phyloP scores from a whole-genome alignment of 805 yeast genomes.

The Cyberlindnera galapagoensis region DNA sequence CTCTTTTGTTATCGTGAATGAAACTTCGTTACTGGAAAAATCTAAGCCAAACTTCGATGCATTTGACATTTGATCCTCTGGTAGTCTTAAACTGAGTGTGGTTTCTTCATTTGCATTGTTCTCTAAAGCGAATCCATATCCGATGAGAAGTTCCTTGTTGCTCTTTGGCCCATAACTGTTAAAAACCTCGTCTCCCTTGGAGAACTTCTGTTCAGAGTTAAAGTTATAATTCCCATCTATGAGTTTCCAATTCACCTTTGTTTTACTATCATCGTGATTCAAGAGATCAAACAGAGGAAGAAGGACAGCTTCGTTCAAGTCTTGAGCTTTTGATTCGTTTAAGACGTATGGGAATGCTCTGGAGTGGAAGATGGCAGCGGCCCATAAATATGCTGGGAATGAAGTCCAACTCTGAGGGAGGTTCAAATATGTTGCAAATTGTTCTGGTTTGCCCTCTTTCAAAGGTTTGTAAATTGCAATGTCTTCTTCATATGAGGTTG shows the following conservation, averaged over 20 bases:
- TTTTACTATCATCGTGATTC: conserved; percentile 56
- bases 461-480: conserved; percentile 24
- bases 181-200: conserved; percentile 45
- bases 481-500: conserved; percentile 19
- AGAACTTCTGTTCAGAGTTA: conserved; percentile 28
- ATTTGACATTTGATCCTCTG: conserved; percentile 22
- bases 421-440: conserved; percentile 23
- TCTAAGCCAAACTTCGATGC: conserved; percentile 32
- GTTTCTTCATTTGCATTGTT: conserved; percentile 52
- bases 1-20: conserved; percentile 31
- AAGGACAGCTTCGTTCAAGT: conserved; percentile 54
- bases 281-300: conserved; percentile 74
- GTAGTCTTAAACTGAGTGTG: conserved; percentile 54
- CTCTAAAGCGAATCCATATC: conserved; percentile 70
- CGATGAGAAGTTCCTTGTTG: conserved; percentile 73
- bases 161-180: conserved; percentile 88
- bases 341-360: conserved; percentile 76
- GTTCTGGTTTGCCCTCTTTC: conserved; percentile 19
- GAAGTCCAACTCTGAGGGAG: conserved; percentile 46
- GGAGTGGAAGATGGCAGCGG: conserved; percentile 60
- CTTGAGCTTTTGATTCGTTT: conserved; percentile 29
- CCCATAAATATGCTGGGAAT: conserved; percentile 71
- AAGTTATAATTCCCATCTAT: conserved; percentile 31
- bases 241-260: conserved; percentile 59
- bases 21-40: conserved; percentile 34